Evolutionary conservation across 1,284 basidiomycete species (phyloP).

Genomic region (Naganishia sp.): DNA sequence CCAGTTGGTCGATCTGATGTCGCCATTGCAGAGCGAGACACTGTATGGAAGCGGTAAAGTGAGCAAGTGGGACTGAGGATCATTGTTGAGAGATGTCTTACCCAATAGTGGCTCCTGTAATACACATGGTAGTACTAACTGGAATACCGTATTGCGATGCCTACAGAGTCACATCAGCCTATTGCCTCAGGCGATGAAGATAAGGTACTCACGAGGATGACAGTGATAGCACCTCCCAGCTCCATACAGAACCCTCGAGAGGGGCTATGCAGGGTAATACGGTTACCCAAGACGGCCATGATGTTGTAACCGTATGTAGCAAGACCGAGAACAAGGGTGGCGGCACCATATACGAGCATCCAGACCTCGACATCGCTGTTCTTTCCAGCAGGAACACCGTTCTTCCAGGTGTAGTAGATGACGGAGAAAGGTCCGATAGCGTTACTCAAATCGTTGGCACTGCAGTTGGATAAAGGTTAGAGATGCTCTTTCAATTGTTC

Average conservation of each 20-base stretch:
- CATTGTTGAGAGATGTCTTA: neutral
- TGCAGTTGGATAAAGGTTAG: neutral
- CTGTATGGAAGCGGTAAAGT: slow-evolving; percentile 29
- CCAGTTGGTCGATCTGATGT: slow-evolving; percentile 43
- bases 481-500: neutral
- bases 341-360: slow-evolving; percentile 55
- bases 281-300: slow-evolving; percentile 55
- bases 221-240: slow-evolving; percentile 56
- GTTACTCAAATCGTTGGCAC: slow-evolving; percentile 52
- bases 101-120: slow-evolving; percentile 52
- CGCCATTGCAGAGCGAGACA: slow-evolving; percentile 44
- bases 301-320: slow-evolving; percentile 54
- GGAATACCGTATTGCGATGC: slow-evolving; percentile 45
- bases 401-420: slow-evolving; percentile 55
- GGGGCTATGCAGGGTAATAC: slow-evolving; percentile 56
- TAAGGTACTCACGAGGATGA: slow-evolving; percentile 50
- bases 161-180: neutral
- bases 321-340: slow-evolving; percentile 54
- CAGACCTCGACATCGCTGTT: slow-evolving; percentile 48
- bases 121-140: slow-evolving; percentile 53
- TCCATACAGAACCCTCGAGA: slow-evolving; percentile 59
- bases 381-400: slow-evolving; percentile 41
- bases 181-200: neutral
- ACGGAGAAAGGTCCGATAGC: slow-evolving; percentile 51
- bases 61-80: neutral